These are phyloP conservation scores for Vitis hybrid DNA, from an alignment of 177 flowering plant species.

Conservation along the genomic window DNA sequence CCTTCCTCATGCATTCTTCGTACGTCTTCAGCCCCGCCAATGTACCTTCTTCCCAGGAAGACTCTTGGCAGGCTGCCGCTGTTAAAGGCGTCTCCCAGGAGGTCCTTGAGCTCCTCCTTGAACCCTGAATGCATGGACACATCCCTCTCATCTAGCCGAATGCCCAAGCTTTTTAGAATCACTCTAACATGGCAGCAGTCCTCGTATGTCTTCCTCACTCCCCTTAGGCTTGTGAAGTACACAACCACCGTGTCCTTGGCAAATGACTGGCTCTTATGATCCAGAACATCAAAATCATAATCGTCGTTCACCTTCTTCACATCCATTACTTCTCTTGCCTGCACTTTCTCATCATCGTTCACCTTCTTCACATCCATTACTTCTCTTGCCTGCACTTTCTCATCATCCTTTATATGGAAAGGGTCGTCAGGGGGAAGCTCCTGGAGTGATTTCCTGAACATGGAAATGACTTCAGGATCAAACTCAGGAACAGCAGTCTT, in stretches of 20 bases:
- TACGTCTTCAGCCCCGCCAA: slow-evolving; percentile 85
- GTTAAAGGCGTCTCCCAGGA: slow-evolving; percentile 41
- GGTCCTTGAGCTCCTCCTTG: slow-evolving; percentile 70
- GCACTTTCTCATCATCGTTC: slow-evolving; percentile 14
- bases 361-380: slow-evolving; percentile 6
- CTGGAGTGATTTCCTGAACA: slow-evolving; percentile 63
- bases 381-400: slow-evolving; percentile 7
- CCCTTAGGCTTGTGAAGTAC: slow-evolving; percentile 87
- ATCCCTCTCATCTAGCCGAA: slow-evolving; percentile 81
- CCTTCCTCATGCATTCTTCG: slow-evolving; percentile 72
- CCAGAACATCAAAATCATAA: not conserved
- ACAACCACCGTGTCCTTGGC: slow-evolving; percentile 56
- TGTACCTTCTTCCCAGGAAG: slow-evolving; percentile 57
- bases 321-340: not conserved
- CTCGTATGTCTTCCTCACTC: slow-evolving; percentile 89
- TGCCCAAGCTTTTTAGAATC: slow-evolving; percentile 57
- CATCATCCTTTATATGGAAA: slow-evolving; percentile 27
- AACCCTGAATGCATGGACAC: slow-evolving; percentile 89
- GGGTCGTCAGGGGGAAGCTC: slow-evolving; percentile 55
- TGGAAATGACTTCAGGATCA: slow-evolving; percentile 67
- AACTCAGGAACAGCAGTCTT: slow-evolving; percentile 38
- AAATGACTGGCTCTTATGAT: slow-evolving; percentile 14
- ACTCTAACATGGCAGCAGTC: slow-evolving; percentile 72
- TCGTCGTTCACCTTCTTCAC: slow-evolving; percentile 4
- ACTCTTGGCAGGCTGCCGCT: slow-evolving; percentile 61